phyloP scores from a whole-genome alignment of 371 early-diverging fungal species.

The Lichtheimia ramosa region DNA sequence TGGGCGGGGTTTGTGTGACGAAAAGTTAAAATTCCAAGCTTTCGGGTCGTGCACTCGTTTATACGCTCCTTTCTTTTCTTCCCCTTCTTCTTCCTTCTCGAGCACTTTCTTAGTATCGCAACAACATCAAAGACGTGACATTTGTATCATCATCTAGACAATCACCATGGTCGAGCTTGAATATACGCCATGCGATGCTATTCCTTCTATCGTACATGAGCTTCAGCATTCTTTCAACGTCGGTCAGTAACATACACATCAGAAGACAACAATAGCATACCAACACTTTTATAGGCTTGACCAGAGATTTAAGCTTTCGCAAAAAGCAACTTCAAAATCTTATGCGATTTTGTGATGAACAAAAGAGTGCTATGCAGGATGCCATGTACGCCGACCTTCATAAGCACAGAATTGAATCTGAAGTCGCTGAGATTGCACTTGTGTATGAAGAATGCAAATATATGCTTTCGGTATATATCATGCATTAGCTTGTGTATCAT shows the following conservation, averaged over 20 bases:
- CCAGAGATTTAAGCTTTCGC: constrained; percentile 61
- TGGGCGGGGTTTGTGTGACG: no score
- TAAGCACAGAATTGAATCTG: constrained; percentile 53
- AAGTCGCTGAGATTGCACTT: constrained; percentile 59
- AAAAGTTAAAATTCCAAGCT: no score
- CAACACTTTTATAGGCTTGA: constrained; percentile 33
- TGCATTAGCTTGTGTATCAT: neutral
- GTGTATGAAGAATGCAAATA: constrained; percentile 71
- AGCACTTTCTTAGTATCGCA: no score
- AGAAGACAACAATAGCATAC: neutral
- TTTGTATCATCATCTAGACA: no score
- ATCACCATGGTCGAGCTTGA: neutral
- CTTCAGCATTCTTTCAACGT: neutral
- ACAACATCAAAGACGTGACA: no score
- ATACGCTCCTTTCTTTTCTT: no score
- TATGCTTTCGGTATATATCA: constrained; percentile 33
- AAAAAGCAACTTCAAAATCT: constrained; percentile 74
- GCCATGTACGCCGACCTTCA: constrained; percentile 72
- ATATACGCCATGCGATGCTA: neutral
- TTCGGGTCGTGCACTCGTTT: no score
- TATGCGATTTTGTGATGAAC: constrained; percentile 64
- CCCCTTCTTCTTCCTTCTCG: no score
- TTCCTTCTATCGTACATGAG: neutral
- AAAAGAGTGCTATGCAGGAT: constrained; percentile 56
- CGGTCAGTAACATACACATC: neutral